Evolutionary conservation across 176 grass and related monocot species (phyloP), one percentile per base, ranked within the genome.

Genomic region (Neostapfia colusana): DNA sequence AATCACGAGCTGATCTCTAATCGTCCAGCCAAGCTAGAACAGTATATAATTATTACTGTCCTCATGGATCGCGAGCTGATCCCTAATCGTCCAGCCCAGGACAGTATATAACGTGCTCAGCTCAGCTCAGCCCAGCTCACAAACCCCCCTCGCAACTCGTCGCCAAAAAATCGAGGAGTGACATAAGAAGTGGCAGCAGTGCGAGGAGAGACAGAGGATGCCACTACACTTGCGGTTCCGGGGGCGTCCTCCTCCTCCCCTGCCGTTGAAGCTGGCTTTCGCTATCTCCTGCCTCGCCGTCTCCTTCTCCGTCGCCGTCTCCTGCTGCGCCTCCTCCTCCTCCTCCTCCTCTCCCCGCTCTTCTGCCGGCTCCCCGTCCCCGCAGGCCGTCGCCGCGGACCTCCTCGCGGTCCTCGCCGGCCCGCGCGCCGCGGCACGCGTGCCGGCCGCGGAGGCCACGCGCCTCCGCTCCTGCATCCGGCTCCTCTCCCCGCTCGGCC

Each of bases 401-500:
- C 89, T 98, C 68, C 89, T 98, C 68, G 56, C 95, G 8, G 57
- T 98, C 48, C 95, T 98, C 59, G 86, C 83, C 34, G 76, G 86
- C 56, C 79, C 74, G 1, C 40, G 64, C 59, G 46, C 67, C 18
- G 78, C 63, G 43, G 79, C 88, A n/a, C 79, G 79, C 20, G 64
- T 85, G 65, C 87, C 90, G 49, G 17, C 67, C 5, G 43, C 69
- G 17, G 90, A 93, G 83, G 76, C 85, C 4, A 48, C 63, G 25
- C 84, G 85, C 35, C 41, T 92, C 43, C 66, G 26, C 2, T 84
- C 91, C 44, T 92, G 91, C 75, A 82, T 98, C 76, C 83, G 87
- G 13, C 88, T 92, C 58, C 91, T 98, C 64, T 83, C 90, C 59
- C 95, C 89, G 3, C 84, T 70, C 68, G 31, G 25, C 41, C 74